Base-by-base conservation (phyloP, 2,329 filamentous ascomycete species). In the Mycosphaerelloides madeirae region DNA sequence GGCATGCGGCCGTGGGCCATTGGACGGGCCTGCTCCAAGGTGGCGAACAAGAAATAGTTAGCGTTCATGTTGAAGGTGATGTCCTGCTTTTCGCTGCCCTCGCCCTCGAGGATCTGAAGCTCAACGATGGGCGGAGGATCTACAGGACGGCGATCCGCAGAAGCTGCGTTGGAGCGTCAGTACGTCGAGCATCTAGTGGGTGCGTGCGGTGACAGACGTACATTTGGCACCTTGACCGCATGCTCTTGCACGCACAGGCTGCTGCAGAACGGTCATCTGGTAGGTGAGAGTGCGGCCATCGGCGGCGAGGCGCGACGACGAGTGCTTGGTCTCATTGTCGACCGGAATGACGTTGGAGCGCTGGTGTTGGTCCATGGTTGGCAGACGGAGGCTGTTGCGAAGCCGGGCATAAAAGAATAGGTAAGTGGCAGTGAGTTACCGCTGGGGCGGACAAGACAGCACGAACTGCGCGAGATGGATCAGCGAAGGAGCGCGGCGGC, bases 21-120 rank as follows among this genome's bases (percentile, higher is more conserved):
- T 22, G 82, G 80, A 29, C 90, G 85, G 20, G 88, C 85, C 57
- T 87, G 83, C 63, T 96, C 89, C 47, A 98, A 76, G 5, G 89
- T 96, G 40, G 90, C 87, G 60, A 88, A 97, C 31, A 97, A 82
- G 70, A 98, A 97, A 78, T 97, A 97, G 69, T 95, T 95, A 63
- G 90, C 90, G 63, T 95, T 91, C 73, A 96, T 95, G 47, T 81
- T 79, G 60, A 95, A 95, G 2, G 93, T 97, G 60, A 81, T 74
- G 19, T 81, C 78, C 29, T 56, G 47, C 44, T 73, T 73, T 13
- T 69, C 65, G 19, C 70, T 65, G 8, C 67, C 52, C 14, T 68
- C 64, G 41, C 84, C 86, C 62, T 95, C 86, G 58, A 82, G 88
- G 53, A 97, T 85, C 54, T 84, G 84, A 50, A 98, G 75, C 68